phyloP scores from a whole-genome alignment of 2,329 filamentous ascomycete species.

The Colletotrichum filicis region DNA sequence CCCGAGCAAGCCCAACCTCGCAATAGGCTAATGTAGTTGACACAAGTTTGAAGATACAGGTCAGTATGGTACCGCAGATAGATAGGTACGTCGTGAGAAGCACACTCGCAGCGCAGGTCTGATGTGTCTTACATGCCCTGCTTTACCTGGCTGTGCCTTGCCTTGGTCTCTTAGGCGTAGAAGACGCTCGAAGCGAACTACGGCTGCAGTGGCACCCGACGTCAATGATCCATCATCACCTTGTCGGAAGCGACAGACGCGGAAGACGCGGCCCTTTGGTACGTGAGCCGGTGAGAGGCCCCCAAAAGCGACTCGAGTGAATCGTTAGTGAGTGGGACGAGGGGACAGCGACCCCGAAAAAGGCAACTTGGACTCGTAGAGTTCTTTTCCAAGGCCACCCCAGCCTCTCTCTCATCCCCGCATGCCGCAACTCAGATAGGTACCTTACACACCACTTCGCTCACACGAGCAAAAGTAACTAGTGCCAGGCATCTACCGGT shows the following conservation, averaged over 20 bases:
- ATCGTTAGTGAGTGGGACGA: not conserved
- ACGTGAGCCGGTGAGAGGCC: not conserved
- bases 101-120: not conserved
- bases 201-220: constrained; percentile 15
- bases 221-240: not conserved
- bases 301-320: not conserved
- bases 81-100: too few relatives aligned
- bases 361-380: not conserved
- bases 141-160: not conserved
- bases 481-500: not conserved
- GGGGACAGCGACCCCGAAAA: not conserved
- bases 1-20: constrained; percentile 29
- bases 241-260: not conserved
- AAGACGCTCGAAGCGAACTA: not conserved
- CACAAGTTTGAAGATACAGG: constrained; percentile 13
- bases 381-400: not conserved
- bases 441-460: not conserved
- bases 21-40: constrained; percentile 15
- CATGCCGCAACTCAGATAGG: not conserved
- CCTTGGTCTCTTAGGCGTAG: not conserved
- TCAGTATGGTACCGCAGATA: too few relatives aligned
- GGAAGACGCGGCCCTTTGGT: not conserved
- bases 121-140: not conserved
- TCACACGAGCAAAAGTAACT: not conserved
- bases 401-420: not conserved